Base-by-base conservation (phyloP, 1,139 yeast genomes). In the Pneumocystis murina region DNA sequence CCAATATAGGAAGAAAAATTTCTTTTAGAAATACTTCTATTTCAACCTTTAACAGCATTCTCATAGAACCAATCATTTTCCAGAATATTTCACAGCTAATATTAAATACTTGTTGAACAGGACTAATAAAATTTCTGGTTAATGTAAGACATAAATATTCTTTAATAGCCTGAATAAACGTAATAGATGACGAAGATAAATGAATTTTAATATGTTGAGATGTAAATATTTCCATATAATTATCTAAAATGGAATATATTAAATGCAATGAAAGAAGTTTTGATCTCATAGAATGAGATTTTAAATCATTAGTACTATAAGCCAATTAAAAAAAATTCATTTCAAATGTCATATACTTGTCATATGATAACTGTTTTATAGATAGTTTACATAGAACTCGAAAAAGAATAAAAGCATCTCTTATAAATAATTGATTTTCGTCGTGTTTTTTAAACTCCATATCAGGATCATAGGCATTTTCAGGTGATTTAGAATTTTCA, bases 311-410 rank as follows among this genome's bases (percentile, higher is more conserved):
- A 14, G 62, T 61, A 80, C 76, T 61, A 48, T 2, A 48, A 48
- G 24, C 2, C n/a, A 48, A 12, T 48, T 48, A 48, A 24, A 24
- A 48, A 48, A 48, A 48, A 24, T 7, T 33, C 20, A 24, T 48
- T 12, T 4, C 2, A 20, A 48, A 48, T 10, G 28, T 48, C 24
- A 24, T 20, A 20, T 48, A 48, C 55, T 48, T 48, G 33, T 71
- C 72, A 39, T 86, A 90, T 38, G 84, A 79, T 65, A 84, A 75
- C 39, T 85, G 81, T 72, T 92, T 92, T 62, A 88, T 88, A 1
- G 97, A 87, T 30, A 94, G 80, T 72, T 89, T 89, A 73, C 97
- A 88, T 91, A 94, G 87, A 0, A 97, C 91, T 72, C 99, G 81
- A 74, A 92, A 90, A 5, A 94, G 83, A 68, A 92, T 79, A 71